These are phyloP conservation scores for Tricholoma flavovirens DNA, from an alignment of 768 basidiomycete species.

Conservation along the genomic window DNA sequence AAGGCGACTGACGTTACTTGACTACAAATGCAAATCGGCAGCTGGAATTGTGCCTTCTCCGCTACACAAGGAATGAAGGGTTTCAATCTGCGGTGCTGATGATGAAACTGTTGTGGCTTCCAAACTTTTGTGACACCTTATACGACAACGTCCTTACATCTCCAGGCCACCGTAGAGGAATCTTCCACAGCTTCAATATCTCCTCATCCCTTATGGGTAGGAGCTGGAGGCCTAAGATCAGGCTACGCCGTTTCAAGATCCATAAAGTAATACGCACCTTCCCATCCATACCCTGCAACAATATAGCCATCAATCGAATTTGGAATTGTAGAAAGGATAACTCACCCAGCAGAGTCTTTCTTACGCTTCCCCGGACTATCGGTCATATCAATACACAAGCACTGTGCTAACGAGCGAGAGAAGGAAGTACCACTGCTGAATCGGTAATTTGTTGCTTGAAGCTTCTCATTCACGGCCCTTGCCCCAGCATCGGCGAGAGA, in stretches of 20 bases:
- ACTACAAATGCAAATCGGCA: too few species aligned
- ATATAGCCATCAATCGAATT: neutral
- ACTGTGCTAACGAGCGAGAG: too few species aligned
- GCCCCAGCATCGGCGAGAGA: slow-evolving; percentile 4
- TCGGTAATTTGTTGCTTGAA: slow-evolving; percentile 12
- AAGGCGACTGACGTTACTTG: too few species aligned
- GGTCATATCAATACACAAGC: slow-evolving; percentile 19
- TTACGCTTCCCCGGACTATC: slow-evolving; percentile 24
- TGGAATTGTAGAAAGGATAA: slow-evolving; percentile 8
- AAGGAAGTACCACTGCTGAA: slow-evolving; percentile 29
- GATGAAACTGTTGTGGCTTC: too few species aligned
- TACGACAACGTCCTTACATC: too few species aligned
- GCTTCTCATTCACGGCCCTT: slow-evolving; percentile 2
- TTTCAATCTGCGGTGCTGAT: too few species aligned
- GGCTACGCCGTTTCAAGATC: slow-evolving; percentile 31
- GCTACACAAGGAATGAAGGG: too few species aligned
- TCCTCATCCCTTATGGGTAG: slow-evolving; percentile 20
- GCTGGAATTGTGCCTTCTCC: too few species aligned
- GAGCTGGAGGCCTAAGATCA: slow-evolving; percentile 30
- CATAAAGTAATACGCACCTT: slow-evolving; percentile 28
- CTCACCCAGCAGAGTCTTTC: slow-evolving; percentile 28
- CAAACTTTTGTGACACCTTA: too few species aligned
- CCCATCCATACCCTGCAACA: slow-evolving; percentile 28
- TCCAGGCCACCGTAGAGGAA: too few species aligned
- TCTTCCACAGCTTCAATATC: slow-evolving; percentile 5